These are phyloP conservation scores for Pichia scutulata DNA, from an alignment of 805 yeast species.

Conservation along the genomic window DNA sequence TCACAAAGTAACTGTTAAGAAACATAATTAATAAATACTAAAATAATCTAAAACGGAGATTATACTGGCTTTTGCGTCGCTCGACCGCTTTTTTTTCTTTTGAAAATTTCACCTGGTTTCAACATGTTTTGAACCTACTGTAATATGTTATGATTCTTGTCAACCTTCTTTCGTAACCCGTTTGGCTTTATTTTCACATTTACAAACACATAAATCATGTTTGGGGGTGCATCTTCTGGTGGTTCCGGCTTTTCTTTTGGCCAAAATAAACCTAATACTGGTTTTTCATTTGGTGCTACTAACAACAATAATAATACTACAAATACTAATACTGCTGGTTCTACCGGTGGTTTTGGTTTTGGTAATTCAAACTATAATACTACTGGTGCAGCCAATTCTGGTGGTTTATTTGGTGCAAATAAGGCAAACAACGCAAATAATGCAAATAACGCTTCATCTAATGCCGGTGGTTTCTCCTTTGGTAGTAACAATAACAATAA, in stretches of 20 bases:
- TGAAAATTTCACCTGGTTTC: not conserved
- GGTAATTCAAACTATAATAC: constrained; percentile 9
- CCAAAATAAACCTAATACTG: not conserved
- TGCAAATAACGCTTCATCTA: constrained; percentile 20
- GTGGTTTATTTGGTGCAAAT: constrained; percentile 13
- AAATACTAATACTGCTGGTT: not conserved
- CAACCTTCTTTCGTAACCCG: not conserved
- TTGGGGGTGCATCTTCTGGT: constrained; percentile 2
- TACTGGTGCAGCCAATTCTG: constrained; percentile 15
- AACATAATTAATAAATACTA: too few species aligned
- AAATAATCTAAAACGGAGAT: too few species aligned
- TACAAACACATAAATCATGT: not conserved
- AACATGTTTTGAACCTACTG: not conserved
- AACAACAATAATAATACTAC: constrained; percentile 2
- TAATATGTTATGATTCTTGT: too few species aligned
- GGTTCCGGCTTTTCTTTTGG: constrained; percentile 6
- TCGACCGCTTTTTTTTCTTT: not conserved
- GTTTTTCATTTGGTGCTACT: constrained; percentile 12
- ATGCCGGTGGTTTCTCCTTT: constrained; percentile 5
- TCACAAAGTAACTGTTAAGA: too few species aligned
- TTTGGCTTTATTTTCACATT: not conserved
- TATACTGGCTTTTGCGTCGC: not conserved
- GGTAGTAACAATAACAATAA: constrained; percentile 17
- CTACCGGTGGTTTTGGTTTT: constrained; percentile 27
- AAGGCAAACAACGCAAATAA: too few species aligned